phyloP scores from a whole-genome alignment of 164 flowering plant genomes.

The Berberis vulgaris region DNA sequence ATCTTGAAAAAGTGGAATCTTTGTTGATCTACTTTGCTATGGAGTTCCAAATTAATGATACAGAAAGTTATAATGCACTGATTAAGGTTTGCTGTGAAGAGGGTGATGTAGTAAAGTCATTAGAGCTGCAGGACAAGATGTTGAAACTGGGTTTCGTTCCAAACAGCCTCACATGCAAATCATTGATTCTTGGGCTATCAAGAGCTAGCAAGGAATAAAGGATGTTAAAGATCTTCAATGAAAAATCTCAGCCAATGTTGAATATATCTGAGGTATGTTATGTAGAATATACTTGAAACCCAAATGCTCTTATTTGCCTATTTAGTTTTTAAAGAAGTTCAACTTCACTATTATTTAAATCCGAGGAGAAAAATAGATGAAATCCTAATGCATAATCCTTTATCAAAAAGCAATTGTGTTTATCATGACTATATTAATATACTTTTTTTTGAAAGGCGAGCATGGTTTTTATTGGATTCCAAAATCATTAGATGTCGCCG shows the following conservation, averaged over 20 bases:
- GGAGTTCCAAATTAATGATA: slow-evolving; percentile 45
- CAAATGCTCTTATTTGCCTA: no score
- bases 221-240: not conserved
- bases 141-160: slow-evolving; percentile 59
- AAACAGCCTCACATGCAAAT: slow-evolving; percentile 52
- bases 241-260: not conserved
- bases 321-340: no score
- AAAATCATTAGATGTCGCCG: no score
- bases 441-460: no score
- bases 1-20: slow-evolving; percentile 53
- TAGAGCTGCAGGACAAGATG: slow-evolving; percentile 64
- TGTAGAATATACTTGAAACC: not conserved
- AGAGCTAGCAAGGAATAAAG: slow-evolving; percentile 14
- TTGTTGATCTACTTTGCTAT: slow-evolving; percentile 39
- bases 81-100: slow-evolving; percentile 28
- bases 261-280: not conserved
- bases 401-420: no score
- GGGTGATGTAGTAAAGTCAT: slow-evolving; percentile 32
- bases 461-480: no score
- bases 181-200: slow-evolving; percentile 48
- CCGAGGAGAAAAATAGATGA: no score
- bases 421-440: no score
- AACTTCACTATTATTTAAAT: no score
- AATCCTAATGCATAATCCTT: no score
- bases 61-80: slow-evolving; percentile 49